Conservation (phyloP, 805 yeast genomes). For the Wickerhamomyces canadensis region DNA sequence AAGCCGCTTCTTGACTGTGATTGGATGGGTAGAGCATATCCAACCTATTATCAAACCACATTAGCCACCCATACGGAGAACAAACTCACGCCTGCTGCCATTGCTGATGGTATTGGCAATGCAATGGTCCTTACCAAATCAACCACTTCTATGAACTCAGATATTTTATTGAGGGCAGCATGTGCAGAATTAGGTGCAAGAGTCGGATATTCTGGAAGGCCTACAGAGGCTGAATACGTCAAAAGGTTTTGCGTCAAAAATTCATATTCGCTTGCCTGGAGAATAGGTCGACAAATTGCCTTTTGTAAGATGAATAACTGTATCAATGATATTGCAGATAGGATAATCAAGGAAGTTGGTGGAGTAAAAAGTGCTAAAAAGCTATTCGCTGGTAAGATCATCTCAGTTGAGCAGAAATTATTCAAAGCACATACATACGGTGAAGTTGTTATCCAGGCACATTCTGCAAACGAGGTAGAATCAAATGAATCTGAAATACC, state of each 20-base stretch:
- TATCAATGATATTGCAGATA: constrained; percentile 27
- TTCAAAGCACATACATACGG: constrained; percentile 37
- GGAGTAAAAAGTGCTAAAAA: constrained; percentile 24
- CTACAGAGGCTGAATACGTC: constrained; percentile 20
- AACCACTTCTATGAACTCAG: constrained; percentile 21
- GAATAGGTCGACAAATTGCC: constrained; percentile 31
- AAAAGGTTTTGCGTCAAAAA: constrained; percentile 23
- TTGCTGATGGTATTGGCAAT: constrained; percentile 35
- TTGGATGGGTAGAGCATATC: constrained; percentile 42
- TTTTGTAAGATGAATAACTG: constrained; percentile 5
- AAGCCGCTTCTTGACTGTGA: constrained; percentile 31
- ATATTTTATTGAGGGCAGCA: constrained; percentile 33
- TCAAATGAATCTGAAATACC: background rate
- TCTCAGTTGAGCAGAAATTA: constrained; percentile 33
- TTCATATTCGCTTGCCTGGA: constrained; percentile 36
- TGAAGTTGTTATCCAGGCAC: constrained; percentile 27
- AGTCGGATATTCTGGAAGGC: constrained; percentile 18
- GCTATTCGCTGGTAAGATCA: constrained; percentile 34
- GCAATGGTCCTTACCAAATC: constrained; percentile 22
- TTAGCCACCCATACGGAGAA: constrained; percentile 20
- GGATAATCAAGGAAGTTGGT: constrained; percentile 30
- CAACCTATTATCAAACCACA: constrained; percentile 32
- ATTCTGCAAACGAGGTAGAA: background rate
- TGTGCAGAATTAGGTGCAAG: constrained; percentile 26
- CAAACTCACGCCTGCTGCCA: constrained; percentile 13